Evolutionary conservation across 805 yeast genomes (phyloP), one percentile per base, ranked within the genome.

Genomic region (Barnettozyma californica): DNA sequence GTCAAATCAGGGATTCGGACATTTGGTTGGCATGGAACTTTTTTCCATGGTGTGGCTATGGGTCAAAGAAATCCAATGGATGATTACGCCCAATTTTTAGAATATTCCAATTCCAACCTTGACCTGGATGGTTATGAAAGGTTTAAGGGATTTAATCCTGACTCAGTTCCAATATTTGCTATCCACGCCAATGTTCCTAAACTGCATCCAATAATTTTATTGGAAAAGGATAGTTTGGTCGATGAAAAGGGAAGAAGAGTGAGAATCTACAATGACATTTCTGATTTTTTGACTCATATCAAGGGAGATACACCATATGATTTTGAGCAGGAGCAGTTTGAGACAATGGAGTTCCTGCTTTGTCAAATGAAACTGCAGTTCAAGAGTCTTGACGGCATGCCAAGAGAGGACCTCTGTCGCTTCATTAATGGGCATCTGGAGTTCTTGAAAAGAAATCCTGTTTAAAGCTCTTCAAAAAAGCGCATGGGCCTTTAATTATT

Each of bases 121-220:
- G 41, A 38, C 9, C 25, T 20, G 25, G 41, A 38, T 38, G 41
- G 41, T 10, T 18, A 4, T 20, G 41, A 20, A 4, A 19, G 41
- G 21, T 38, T 38, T 19, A 20, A 38, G 9, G 14, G 14, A 4
- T 38, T 38, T 23, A 18, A 38, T 21, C 27, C 27, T 20, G 27
- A 21, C 14, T 6, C 25, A 38, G 27, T 38, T 23, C 9, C 23
- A 14, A 19, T 20, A 19, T 38, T 38, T 21, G 16, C 41, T 11
- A 38, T 38, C 41, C 41, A 38, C 21, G 41, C 41, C 27, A 38
- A 38, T 38, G 27, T 20, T 2, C 41, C 41, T n/a, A 38, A 38
- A 21, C 27, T 38, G 11, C 25, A 38, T 21, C 41, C 41, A 13
- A 4, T 38, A 18, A 38, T 38, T 38, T 18, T 38, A 18, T 16